Base-by-base conservation (phyloP, 495 filamentous ascomycete genomes). In the Cryomyces minteri region DNA sequence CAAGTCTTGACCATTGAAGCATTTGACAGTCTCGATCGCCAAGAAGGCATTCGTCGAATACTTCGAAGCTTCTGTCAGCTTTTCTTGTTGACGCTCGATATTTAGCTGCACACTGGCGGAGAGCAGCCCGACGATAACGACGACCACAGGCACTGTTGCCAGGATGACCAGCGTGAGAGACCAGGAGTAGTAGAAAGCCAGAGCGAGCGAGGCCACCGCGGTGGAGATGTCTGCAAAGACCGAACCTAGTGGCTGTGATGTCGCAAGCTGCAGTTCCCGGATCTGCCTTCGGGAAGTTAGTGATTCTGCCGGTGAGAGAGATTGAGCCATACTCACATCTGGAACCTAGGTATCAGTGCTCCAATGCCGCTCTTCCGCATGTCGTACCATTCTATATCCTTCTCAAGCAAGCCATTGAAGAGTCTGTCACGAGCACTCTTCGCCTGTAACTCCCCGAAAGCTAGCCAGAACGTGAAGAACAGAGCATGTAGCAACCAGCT, bases 361-460 rank as follows among this genome's bases (percentile, higher is more conserved):
- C 73, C 73, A 33, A 85, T 71, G 4, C 88, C 90, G 51, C 81
- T 72, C 50, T 68, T 64, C 38, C 78, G 66, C 37, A 66, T 64
- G 56, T 96, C 86, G 53, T 83, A 96, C 86, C 88, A 98, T 43
- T 67, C 68, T 47, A 92, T 71, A 31, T 88, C 76, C 56, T 80
- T 87, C 11, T 66, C 55, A 18, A 92, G 52, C 12, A 96, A 59
- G 3, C 71, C 72, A 1, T 62, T 52, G 52, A 94, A 94, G 3
- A 93, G 55, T 29, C 55, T 65, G 31, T 68, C 63, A 29, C 84
- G 73, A 25, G 74, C 77, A 18, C 59, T 67, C 36, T 70, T 74
- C 4, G 77, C 84, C 49, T 94, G 85, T 6, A 87, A 55, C 59
- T 94, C 88, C 29, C 86, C 82, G 54, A 84, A 87, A 0, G 71